Conservation (phyloP, 805 yeast species). For the Wickerhamiella sergipiensis region DNA sequence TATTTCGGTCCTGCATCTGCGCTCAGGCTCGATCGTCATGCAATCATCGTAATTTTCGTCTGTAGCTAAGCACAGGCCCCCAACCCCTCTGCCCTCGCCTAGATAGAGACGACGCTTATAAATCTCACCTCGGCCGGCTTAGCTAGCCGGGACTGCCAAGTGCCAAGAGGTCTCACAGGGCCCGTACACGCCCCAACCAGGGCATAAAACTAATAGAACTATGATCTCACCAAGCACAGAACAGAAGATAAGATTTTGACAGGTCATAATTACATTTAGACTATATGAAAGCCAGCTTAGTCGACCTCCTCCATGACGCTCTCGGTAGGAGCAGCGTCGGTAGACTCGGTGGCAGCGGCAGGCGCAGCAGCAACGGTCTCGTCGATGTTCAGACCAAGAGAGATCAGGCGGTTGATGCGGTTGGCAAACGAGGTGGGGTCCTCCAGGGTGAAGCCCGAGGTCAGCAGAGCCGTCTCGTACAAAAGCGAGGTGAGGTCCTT, state of each 20-base stretch:
- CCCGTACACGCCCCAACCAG: too few species aligned
- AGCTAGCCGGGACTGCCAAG: too few species aligned
- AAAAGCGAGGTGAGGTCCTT: slow-evolving; percentile 92
- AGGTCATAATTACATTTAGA: not conserved
- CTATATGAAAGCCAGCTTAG: slow-evolving; percentile 27
- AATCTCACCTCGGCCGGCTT: too few species aligned
- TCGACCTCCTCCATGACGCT: slow-evolving; percentile 99
- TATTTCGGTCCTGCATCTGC: not conserved
- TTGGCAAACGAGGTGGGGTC: slow-evolving; percentile 96
- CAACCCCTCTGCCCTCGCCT: not conserved
- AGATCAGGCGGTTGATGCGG: slow-evolving; percentile 95
- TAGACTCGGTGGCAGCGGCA: slow-evolving; percentile 26
- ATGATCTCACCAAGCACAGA: too few species aligned
- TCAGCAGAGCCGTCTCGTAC: slow-evolving; percentile 94
- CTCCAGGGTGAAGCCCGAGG: slow-evolving; percentile 97
- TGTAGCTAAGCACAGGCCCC: not conserved
- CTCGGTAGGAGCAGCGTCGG: slow-evolving; percentile 48
- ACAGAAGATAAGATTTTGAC: not conserved
- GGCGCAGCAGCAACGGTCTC: slow-evolving; percentile 27
- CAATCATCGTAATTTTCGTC: not conserved
- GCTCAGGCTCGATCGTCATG: not conserved
- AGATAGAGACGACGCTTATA: not conserved
- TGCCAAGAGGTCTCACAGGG: too few species aligned
- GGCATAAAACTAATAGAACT: too few species aligned
- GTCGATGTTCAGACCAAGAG: slow-evolving; percentile 96